Evolutionary conservation across 139 green algal genomes (phyloP), one percentile per base, ranked within the genome.

Genomic region (Monoraphidium neglectum): DNA sequence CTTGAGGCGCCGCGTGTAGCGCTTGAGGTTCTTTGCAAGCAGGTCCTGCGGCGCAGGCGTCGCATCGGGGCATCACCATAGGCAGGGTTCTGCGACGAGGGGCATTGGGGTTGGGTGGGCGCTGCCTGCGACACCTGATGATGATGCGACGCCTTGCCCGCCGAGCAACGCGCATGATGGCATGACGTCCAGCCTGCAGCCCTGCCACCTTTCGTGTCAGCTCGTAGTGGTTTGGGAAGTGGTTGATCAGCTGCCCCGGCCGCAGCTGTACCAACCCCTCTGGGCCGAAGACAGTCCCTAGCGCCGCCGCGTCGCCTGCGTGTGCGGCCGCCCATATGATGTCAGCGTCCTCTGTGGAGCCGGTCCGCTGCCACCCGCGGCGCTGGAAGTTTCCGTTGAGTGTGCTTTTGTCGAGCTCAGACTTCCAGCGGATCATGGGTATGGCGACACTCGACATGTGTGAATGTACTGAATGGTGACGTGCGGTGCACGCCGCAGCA

Each of bases 11-110:
- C 87, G 90, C 40, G 86, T 78, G 46, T 90, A 92, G 4, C 92
- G 78, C 81, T 95, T 96, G 18, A 96, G 72, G 76, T 96, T 96
- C 79, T 96, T 96, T 1, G 93, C 87, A 80, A 96, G 85, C 24
- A 94, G 77, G 72, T 96, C 91, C 87, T 89, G 74, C 26, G 61
- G 26, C 30, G 38, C 35, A 68, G 70, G 21, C 6, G 28, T 16
- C 35, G 23, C 46, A 40, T 28, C 24, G n/a, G 43, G n/a, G 13
- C 30, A 6, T 56, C 24, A 60, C 18, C 18, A 60, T 28, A 60
- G 21, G 51, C 18, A 18, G 51, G 18, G 51, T 18, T 60, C 18
- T 60, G 51, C 21, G 18, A 21, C 18, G 18, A 28, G 51, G 51
- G 18, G 18, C 21, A 60, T 21, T 60, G 51, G 18, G 18, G 18